Evolutionary conservation across 768 basidiomycete species (phyloP), one percentile per base, ranked within the genome.

Genomic region (Suillus alpinus): DNA sequence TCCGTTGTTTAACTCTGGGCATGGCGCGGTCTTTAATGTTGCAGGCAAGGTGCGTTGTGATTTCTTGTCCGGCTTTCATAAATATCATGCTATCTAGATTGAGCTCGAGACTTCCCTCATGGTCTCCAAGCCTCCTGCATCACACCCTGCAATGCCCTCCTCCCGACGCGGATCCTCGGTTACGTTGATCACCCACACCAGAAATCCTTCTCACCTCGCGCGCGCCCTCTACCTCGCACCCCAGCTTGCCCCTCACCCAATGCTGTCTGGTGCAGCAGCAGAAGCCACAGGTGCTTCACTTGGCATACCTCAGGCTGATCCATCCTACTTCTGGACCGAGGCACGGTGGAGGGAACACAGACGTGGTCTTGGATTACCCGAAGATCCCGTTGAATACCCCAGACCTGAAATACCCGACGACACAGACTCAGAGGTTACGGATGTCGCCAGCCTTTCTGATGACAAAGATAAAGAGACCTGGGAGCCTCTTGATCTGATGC

Each of bases 101-200:
- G 92, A 94, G 74, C 80, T 94, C 3, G 92, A 94, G 71, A 79
- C 87, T 1, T 92, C 91, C 6, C 64, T 94, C 61, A 91, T 92
- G 87, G 78, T 92, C 16, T 92, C 91, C 49, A 85, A 83, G 60
- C 90, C 92, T 0, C 92, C 92, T 1, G 73, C 78, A 1, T 81
- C 86, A 12, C 83, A 87, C 63, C 83, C 87, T 0, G 68, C 80
- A 34, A 83, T 92, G 52, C 83, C 86, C 0, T 14, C 78, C 1
- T 78, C 80, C 6, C 80, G 91, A 23, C 83, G 89, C 12, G 90
- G 89, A 3, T 70, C 85, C 52, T 85, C 85, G 1, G 68, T 86
- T 23, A 84, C 90, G 0, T 84, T 93, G 31, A 73, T 93, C 20
- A 86, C 86, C 0, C 85, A 78, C 58, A 78, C 81, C 8, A 84